These are phyloP conservation scores for Yamadazyma paraphyllophila DNA, from an alignment of 805 yeast species.

Conservation along the genomic window DNA sequence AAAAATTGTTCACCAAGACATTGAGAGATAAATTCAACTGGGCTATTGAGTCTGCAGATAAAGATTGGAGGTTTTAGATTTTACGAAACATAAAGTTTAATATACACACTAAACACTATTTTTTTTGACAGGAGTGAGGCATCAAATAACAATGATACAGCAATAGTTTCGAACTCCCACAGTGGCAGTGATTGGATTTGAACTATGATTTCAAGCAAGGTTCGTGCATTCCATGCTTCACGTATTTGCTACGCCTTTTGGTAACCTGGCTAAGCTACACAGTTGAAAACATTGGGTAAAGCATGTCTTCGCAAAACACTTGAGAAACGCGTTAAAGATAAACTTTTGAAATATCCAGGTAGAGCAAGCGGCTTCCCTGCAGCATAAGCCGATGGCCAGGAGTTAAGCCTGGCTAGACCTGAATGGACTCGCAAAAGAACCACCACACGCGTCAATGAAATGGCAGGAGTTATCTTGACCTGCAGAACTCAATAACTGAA, in stretches of 20 bases:
- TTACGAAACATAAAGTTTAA: too few species aligned
- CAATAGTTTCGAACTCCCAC: background rate
- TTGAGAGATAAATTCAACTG: conserved; percentile 89
- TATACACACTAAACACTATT: too few species aligned
- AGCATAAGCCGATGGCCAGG: too few species aligned
- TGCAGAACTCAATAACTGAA: background rate
- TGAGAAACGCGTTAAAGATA: background rate
- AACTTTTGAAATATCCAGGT: too few species aligned
- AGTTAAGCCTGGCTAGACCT: background rate
- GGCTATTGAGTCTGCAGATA: conserved; percentile 93
- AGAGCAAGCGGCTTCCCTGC: too few species aligned
- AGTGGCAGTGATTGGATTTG: background rate
- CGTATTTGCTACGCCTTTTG: too few species aligned
- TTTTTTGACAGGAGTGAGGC: too few species aligned
- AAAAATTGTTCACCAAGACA: conserved; percentile 87
- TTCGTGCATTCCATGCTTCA: too few species aligned
- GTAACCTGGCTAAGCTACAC: too few species aligned
- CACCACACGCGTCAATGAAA: background rate
- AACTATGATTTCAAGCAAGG: too few species aligned
- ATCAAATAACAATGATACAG: background rate
- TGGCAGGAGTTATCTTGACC: conserved; percentile 2
- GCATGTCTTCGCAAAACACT: too few species aligned
- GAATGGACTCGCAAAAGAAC: background rate
- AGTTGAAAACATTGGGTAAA: too few species aligned
- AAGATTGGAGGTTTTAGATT: conserved; percentile 75